These are phyloP conservation scores for Apium graveolens DNA, from an alignment of 129 eudicot genomes.

Conservation along the genomic window DNA sequence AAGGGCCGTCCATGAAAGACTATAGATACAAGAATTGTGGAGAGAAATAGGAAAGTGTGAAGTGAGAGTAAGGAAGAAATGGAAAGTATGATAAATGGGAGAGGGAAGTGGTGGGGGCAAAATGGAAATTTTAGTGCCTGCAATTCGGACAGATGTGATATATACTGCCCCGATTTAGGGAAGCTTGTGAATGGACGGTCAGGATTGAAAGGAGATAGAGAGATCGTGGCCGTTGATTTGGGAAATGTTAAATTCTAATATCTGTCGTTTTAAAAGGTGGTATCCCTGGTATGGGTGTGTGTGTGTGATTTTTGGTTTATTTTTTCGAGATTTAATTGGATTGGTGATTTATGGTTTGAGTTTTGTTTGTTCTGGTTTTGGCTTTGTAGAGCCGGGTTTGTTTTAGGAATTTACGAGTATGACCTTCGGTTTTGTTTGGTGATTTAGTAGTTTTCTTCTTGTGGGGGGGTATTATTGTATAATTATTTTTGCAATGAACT, in stretches of 20 bases:
- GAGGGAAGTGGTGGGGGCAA: constrained; percentile 14
- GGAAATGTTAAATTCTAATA: not conserved
- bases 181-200: not conserved
- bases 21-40: not conserved
- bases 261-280: not conserved
- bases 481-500: no score
- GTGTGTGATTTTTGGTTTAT: not conserved
- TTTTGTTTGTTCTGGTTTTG: constrained; percentile 13
- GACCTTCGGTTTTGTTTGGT: not conserved
- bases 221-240: not conserved
- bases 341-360: not conserved
- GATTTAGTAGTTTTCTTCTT: no score
- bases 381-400: not conserved
- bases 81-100: constrained; percentile 11
- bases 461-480: not conserved
- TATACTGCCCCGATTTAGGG: constrained; percentile 7
- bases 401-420: not conserved
- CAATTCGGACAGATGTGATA: constrained; percentile 9
- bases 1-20: constrained; percentile 59
- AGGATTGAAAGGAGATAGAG: not conserved
- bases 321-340: not conserved
- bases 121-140: constrained; percentile 11
- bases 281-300: not conserved
- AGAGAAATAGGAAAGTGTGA: constrained; percentile 35
- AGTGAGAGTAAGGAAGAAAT: constrained; percentile 2